Evolutionary conservation across 345 rosid genomes (phyloP).

Genomic region (Hypericum perforatum): DNA sequence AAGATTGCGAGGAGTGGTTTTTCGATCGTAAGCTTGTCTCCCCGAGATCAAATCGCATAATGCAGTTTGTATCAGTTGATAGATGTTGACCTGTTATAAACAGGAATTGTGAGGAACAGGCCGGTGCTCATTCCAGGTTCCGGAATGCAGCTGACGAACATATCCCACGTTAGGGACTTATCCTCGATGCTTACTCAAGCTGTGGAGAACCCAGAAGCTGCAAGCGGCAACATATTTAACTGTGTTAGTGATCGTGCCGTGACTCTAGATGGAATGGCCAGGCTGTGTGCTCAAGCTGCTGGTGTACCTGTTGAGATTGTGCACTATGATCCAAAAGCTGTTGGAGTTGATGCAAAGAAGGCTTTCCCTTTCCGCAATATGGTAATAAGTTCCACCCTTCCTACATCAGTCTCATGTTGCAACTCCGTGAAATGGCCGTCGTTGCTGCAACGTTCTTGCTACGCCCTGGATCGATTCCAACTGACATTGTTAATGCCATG

Average conservation of each 20-base stretch:
- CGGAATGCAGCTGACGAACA: conserved; percentile 85
- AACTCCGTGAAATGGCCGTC: neutral
- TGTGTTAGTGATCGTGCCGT: conserved; percentile 85
- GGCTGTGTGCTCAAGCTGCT: conserved; percentile 82
- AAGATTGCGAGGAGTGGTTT: conserved; percentile 99
- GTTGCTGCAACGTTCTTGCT: neutral
- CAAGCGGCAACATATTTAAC: conserved; percentile 64
- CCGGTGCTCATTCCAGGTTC: conserved; percentile 91
- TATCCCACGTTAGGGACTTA: conserved; percentile 70
- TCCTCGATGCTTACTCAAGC: conserved; percentile 82
- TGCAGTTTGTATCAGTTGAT: neutral
- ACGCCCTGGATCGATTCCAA: neutral
- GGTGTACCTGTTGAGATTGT: conserved; percentile 60
- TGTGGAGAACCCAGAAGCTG: conserved; percentile 63
- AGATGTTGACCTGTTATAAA: neutral
- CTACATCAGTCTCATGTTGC: neutral
- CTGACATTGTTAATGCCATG: neutral
- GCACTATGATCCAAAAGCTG: conserved; percentile 82
- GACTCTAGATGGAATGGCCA: conserved; percentile 91
- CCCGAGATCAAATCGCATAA: neutral
- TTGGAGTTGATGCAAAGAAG: conserved; percentile 79
- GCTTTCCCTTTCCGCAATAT: conserved; percentile 90
- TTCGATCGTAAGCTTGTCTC: conserved; percentile 57
- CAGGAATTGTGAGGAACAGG: conserved; percentile 83
- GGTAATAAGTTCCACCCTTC: conserved; percentile 29